Base-by-base conservation (phyloP, 768 basidiomycete species). In the Podaxis sp. region DNA sequence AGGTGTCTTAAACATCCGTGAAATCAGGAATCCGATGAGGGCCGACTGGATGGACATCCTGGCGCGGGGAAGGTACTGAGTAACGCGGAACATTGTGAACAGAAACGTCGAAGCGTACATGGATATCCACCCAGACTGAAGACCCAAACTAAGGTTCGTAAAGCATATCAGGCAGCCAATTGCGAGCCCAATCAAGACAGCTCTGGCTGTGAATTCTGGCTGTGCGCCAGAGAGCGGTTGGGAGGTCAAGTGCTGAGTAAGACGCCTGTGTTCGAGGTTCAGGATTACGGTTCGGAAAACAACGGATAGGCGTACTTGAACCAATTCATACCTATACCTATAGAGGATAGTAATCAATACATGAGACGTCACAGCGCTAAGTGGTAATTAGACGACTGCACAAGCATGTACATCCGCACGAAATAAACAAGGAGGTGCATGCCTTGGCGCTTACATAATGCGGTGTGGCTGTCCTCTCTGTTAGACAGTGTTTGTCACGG, bases 11-110 rank as follows among this genome's bases (percentile, higher is more conserved):
- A 94, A 78, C 65, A 91, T 76, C 57, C 86, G 81, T 61, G 94
- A 94, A 53, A 96, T 70, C 3, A 96, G 85, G 72, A 90, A 97
- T 3, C 95, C 96, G 37, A 98, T 89, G 38, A 98, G 81, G 11
- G 96, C 93, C 0, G 94, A 96, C 70, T 98, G 95, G 27, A 96
- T 83, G 8, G 94, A 94, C 94, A 96, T 96, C 93, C 93, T 93
- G 65, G 11, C 0, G 22, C 24, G 7, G 19, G 43, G 43, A 46
- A 22, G n/a, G 43, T 24, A 1, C 12, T 50, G 49, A 50, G 49
- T 50, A 24, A 50, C 8, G 49, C 11, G 12, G 24, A 13, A 22
- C 22, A 50, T 27, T 24, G 25, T 50, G 49, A 22, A 27, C 13
- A 9, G 27, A 50, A 27, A 25, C 11, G 37, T 5, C 15, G 15